phyloP scores from a whole-genome alignment of 179 eudicot genomes.

The Amaranthus tricolor region DNA sequence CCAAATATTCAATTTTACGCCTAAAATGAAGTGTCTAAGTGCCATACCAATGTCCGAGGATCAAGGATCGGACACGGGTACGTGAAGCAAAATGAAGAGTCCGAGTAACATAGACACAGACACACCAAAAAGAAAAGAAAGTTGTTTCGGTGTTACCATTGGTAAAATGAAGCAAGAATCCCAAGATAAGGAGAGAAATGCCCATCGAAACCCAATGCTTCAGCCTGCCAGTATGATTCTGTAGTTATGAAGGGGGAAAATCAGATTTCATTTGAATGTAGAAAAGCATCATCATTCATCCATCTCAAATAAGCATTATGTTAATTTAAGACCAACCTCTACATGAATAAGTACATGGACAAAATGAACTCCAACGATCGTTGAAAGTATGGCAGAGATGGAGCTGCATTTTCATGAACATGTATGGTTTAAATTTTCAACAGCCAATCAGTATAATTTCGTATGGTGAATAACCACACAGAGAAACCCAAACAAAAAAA shows the following conservation, averaged over 20 bases:
- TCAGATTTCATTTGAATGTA: constrained; percentile 4
- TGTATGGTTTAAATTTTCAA: not conserved
- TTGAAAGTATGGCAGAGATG: constrained; percentile 79
- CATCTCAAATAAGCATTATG: not conserved
- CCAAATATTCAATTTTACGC: too few relatives aligned
- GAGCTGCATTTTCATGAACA: constrained; percentile 49
- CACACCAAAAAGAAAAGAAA: not conserved
- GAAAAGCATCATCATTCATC: not conserved
- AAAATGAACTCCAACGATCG: constrained; percentile 71
- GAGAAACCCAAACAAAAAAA: not conserved
- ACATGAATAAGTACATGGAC: constrained; percentile 83
- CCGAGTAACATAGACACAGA: too few relatives aligned
- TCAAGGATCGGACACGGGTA: too few relatives aligned
- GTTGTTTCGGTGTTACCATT: constrained; percentile 40
- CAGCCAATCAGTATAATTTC: not conserved
- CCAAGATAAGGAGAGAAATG: constrained; percentile 51
- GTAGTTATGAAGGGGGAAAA: constrained; percentile 14
- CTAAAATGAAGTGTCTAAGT: too few relatives aligned
- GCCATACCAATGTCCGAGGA: too few relatives aligned
- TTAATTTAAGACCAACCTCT: constrained; percentile 42
- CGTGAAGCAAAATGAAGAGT: too few relatives aligned
- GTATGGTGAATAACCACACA: not conserved
- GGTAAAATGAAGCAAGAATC: constrained; percentile 67
- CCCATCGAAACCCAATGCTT: constrained; percentile 69
- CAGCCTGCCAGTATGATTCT: constrained; percentile 70